Conservation (phyloP, 1,284 basidiomycete genomes). For the Rhodofomes roseus region DNA sequence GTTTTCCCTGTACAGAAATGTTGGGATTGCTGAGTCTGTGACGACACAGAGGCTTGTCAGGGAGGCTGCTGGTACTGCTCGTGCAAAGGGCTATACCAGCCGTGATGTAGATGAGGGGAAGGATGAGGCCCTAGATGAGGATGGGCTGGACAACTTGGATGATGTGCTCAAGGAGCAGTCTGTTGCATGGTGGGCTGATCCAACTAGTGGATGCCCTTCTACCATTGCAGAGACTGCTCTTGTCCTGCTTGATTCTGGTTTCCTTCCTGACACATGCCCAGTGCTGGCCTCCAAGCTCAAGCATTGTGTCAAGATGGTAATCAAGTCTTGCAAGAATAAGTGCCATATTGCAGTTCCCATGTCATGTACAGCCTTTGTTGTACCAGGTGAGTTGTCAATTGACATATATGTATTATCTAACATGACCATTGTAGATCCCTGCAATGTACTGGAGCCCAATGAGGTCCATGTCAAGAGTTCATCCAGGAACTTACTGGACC, state of each 20-base stretch:
- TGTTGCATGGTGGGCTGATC: constrained; percentile 33
- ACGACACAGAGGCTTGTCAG: constrained; percentile 28
- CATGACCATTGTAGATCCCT: constrained; percentile 29
- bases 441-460: constrained; percentile 30
- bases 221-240: constrained; percentile 36
- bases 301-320: constrained; percentile 22
- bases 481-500: constrained; percentile 17
- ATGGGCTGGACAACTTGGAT: background rate
- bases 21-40: constrained; percentile 31
- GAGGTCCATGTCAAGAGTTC: constrained; percentile 37
- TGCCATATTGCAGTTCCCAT: constrained; percentile 25
- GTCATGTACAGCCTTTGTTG: constrained; percentile 34
- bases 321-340: constrained; percentile 6
- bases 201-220: constrained; percentile 36
- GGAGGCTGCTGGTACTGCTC: constrained; percentile 28
- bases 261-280: constrained; percentile 27
- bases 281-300: constrained; percentile 33
- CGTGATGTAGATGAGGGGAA: constrained; percentile 7
- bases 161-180: constrained; percentile 8
- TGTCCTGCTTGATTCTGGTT: constrained; percentile 34
- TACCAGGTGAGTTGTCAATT: constrained; percentile 32
- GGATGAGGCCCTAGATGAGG: constrained; percentile 7
- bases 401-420: background rate
- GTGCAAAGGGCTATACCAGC: constrained; percentile 18
- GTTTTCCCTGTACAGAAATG: constrained; percentile 28